These are phyloP conservation scores for Cercophora scortea DNA, from an alignment of 495 filamentous ascomycete genomes.

Conservation along the genomic window DNA sequence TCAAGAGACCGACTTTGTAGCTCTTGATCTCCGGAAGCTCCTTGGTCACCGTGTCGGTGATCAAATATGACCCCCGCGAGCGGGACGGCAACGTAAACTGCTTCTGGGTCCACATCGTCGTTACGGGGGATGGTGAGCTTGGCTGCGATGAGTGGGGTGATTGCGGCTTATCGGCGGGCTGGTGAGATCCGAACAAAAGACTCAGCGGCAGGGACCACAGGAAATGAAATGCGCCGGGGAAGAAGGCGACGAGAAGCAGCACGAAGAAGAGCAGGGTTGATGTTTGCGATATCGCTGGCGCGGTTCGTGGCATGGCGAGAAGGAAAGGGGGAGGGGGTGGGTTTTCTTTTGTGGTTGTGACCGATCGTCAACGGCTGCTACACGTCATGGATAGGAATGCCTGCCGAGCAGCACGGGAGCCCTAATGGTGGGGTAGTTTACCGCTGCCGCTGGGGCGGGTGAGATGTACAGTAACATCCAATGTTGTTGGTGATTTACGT, in stretches of 20 bases:
- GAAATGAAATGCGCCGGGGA: constrained; percentile 46
- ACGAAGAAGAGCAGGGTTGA: constrained; percentile 38
- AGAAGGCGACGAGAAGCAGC: constrained; percentile 46
- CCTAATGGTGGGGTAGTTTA: neutral
- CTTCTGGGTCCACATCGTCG: constrained; percentile 71
- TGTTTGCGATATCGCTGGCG: constrained; percentile 8
- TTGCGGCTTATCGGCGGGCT: neutral
- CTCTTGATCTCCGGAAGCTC: constrained; percentile 65
- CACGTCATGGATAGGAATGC: neutral
- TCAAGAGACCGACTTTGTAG: constrained; percentile 80
- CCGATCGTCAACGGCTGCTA: neutral
- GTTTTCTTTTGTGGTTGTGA: neutral
- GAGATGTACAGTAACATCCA: too few species aligned
- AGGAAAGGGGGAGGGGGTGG: neutral
- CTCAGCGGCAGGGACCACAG: constrained; percentile 36
- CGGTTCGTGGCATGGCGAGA: neutral
- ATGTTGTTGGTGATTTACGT: too few species aligned
- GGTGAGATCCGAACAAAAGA: constrained; percentile 18
- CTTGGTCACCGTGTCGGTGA: constrained; percentile 63
- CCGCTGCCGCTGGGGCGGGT: too few species aligned
- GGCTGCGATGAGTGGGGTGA: neutral
- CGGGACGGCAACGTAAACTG: constrained; percentile 64
- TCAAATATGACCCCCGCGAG: constrained; percentile 79
- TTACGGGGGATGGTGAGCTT: constrained; percentile 4
- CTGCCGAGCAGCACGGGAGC: neutral